Base-by-base conservation (phyloP, 2,329 filamentous ascomycete genomes). In the Penicillium sp. region DNA sequence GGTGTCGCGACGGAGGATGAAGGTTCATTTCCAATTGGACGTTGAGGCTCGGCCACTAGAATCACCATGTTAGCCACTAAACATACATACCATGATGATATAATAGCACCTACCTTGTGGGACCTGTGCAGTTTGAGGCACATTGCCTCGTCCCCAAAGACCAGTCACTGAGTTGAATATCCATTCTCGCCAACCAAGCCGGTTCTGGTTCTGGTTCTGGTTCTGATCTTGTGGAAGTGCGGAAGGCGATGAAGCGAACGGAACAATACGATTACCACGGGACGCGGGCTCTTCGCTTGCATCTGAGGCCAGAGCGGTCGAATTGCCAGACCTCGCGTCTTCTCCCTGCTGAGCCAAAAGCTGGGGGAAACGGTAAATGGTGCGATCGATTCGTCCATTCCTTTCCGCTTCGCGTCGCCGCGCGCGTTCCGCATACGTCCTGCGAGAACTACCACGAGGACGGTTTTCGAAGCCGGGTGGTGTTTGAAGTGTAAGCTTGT, bases 361-460 rank as follows among this genome's bases (percentile, higher is more conserved):
- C 34, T 66, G 50, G 15, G 66, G 61, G 28, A 68, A 50, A 15
- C 64, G 65, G 38, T 64, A 67, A 10, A 69, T 50, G 4, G 68
- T 68, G n/a, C 55, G 60, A 19, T 66, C 56, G 26, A 69, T 63
- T 5, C 61, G 60, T 12, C 66, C 68, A 43, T 62, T 53, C 22
- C 55, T 56, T 49, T 69, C 64, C 3, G 54, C 56, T 17, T 55
- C 53, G 29, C 65, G 65, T 12, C 64, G 62, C 17, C 57, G 62
- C 15, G 59, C 57, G 34, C 65, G 63, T 34, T 64, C 62, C 6
- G 62, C 57, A 43, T 64, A 65, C 6, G 68, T 53, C n/a, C 37
- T 55, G 43, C 57, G 55, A 24, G 57, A 46, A 13, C 47, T 50
- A 32, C 52, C 39, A 53, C 56, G n/a, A 49, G 57, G 6, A 48